Evolutionary conservation across 2,329 filamentous ascomycete species (phyloP).

Genomic region (Helotiales sp.): DNA sequence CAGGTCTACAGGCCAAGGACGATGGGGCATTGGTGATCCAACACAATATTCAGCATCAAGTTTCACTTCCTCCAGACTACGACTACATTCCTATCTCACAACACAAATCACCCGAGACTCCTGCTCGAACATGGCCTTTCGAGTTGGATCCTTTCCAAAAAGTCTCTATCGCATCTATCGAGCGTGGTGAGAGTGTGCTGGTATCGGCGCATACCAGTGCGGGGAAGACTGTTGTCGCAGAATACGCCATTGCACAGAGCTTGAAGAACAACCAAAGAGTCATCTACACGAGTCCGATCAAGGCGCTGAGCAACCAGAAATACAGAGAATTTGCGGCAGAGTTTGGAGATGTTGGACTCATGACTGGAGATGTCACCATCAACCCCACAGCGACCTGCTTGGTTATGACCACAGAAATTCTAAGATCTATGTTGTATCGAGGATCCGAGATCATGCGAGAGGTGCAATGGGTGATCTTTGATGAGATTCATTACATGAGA

Average conservation of each 20-base stretch:
- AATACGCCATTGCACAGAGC: slow-evolving; percentile 97
- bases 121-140: slow-evolving; percentile 85
- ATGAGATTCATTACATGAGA: slow-evolving; percentile 98
- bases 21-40: slow-evolving; percentile 75
- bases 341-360: slow-evolving; percentile 95
- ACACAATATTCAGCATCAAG: slow-evolving; percentile 98
- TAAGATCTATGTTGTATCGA: slow-evolving; percentile 96
- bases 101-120: slow-evolving; percentile 87
- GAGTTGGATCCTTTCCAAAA: slow-evolving; percentile 97
- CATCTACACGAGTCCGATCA: slow-evolving; percentile 99
- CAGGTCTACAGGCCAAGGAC: slow-evolving; percentile 41
- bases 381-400: slow-evolving; percentile 97
- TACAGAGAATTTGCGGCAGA: slow-evolving; percentile 95
- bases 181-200: slow-evolving; percentile 93
- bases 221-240: slow-evolving; percentile 96
- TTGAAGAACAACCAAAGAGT: slow-evolving; percentile 97
- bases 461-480: slow-evolving; percentile 97
- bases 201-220: slow-evolving; percentile 98
- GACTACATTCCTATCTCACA: slow-evolving; percentile 93
- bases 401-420: slow-evolving; percentile 99
- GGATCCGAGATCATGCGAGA: slow-evolving; percentile 99
- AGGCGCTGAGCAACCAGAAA: slow-evolving; percentile 98
- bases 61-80: slow-evolving; percentile 91
- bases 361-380: slow-evolving; percentile 99
- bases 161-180: slow-evolving; percentile 90